Evolutionary conservation across 352 stramenopile genomes (phyloP).

Genomic region (Phytopythium mirpurense): DNA sequence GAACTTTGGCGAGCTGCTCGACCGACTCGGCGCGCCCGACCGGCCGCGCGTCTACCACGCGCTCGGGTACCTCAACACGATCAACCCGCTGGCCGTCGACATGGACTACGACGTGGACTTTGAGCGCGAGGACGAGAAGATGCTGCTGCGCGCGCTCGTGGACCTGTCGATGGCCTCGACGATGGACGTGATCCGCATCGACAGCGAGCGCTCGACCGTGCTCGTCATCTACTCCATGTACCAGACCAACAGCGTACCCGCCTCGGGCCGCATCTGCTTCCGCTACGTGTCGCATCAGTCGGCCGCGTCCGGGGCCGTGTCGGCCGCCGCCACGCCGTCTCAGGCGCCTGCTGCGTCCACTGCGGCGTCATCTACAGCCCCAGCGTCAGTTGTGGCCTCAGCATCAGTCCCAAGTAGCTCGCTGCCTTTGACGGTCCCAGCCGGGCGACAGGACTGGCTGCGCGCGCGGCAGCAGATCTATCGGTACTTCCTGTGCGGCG

Average conservation of each 20-base stretch:
- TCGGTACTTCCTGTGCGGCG: constrained; percentile 45
- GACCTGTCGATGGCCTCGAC: constrained; percentile 56
- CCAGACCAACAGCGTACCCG: constrained; percentile 57
- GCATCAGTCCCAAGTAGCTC: not conserved
- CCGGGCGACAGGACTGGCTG: constrained; percentile 36
- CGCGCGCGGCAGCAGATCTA: constrained; percentile 38
- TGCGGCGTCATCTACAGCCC: not conserved
- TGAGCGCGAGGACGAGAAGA: constrained; percentile 56
- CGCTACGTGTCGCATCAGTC: constrained; percentile 52
- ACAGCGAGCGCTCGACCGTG: constrained; percentile 52
- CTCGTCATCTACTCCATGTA: constrained; percentile 79
- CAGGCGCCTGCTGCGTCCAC: not conserved
- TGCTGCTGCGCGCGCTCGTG: constrained; percentile 53
- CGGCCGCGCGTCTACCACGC: constrained; percentile 32
- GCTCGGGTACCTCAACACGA: constrained; percentile 55
- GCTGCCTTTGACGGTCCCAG: not conserved
- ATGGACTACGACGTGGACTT: constrained; percentile 75
- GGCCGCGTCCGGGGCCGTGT: not conserved
- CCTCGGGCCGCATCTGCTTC: constrained; percentile 48
- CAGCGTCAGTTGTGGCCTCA: not conserved
- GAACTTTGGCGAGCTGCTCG: constrained; percentile 48
- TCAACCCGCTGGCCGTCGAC: constrained; percentile 55
- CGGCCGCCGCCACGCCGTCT: not conserved
- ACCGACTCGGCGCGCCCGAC: constrained; percentile 38
- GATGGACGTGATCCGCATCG: constrained; percentile 69